Conservation (phyloP, 2,329 filamentous ascomycete genomes). For the Fusarium piperis region DNA sequence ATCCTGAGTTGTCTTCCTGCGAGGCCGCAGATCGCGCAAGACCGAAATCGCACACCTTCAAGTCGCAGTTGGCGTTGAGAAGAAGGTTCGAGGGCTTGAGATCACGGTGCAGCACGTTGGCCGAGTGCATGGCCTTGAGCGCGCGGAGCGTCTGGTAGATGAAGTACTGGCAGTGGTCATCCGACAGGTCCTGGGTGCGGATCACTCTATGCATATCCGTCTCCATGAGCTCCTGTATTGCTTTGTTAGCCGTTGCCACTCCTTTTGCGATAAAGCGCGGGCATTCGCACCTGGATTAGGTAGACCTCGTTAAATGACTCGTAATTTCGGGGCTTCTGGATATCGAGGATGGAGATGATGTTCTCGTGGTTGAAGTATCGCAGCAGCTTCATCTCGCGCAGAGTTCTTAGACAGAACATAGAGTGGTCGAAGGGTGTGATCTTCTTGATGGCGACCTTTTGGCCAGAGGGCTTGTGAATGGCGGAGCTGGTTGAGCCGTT, state of each 20-base stretch:
- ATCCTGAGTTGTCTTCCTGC: slow-evolving; percentile 99
- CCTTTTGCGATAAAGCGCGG: neutral
- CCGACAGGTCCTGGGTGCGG: slow-evolving; percentile 96
- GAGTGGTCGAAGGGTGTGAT: slow-evolving; percentile 99
- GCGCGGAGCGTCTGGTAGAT: slow-evolving; percentile 99
- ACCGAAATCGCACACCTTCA: slow-evolving; percentile 99
- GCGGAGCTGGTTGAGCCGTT: slow-evolving; percentile 73
- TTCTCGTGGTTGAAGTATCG: slow-evolving; percentile 99
- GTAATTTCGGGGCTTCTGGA: slow-evolving; percentile 96
- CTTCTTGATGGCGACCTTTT: slow-evolving; percentile 99
- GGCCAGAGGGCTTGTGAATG: slow-evolving; percentile 95
- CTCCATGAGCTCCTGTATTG: slow-evolving; percentile 90
- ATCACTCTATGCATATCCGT: slow-evolving; percentile 99
- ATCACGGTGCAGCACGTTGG: slow-evolving; percentile 96
- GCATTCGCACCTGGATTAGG: slow-evolving; percentile 83
- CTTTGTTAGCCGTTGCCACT: slow-evolving; percentile 11
- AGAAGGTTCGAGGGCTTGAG: slow-evolving; percentile 97
- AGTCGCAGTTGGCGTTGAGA: slow-evolving; percentile 97
- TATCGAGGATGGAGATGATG: slow-evolving; percentile 99
- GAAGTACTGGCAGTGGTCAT: slow-evolving; percentile 99
- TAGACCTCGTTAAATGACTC: slow-evolving; percentile 98
- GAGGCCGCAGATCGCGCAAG: slow-evolving; percentile 94
- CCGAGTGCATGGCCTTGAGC: slow-evolving; percentile 98
- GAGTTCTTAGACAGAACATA: slow-evolving; percentile 96
- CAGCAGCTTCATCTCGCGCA: slow-evolving; percentile 99